Conservation (phyloP, 2,329 filamentous ascomycete genomes). For the Chaetoscypha palmicola region DNA sequence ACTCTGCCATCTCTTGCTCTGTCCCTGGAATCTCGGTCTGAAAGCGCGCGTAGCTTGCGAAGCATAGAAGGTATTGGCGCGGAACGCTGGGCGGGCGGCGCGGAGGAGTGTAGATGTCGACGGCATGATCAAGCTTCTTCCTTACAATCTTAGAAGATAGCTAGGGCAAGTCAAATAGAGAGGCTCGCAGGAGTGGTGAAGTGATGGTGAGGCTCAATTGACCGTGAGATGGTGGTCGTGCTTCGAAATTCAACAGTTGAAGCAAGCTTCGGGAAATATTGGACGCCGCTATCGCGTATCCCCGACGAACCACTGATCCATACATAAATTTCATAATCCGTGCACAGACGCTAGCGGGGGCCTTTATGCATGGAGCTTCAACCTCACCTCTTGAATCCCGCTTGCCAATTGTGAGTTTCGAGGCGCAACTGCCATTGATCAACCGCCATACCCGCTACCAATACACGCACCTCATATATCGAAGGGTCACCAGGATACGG, state of each 20-base stretch:
- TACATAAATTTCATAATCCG: not conserved
- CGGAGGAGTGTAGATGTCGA: conserved; percentile 39
- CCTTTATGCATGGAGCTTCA: conserved; percentile 19
- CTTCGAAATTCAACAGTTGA: too few species aligned
- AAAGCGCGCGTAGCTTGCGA: conserved; percentile 43
- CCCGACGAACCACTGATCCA: not conserved
- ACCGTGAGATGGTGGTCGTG: not conserved
- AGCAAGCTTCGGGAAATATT: conserved; percentile 7
- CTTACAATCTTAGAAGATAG: too few species aligned
- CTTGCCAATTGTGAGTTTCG: not conserved
- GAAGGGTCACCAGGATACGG: too few species aligned
- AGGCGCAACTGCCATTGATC: conserved; percentile 8
- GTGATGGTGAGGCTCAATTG: not conserved
- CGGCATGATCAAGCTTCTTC: too few species aligned
- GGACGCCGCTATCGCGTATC: not conserved
- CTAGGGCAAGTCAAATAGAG: too few species aligned
- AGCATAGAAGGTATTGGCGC: conserved; percentile 37
- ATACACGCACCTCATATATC: too few species aligned
- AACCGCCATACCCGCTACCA: not conserved
- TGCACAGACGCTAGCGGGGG: not conserved
- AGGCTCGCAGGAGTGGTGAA: conserved; percentile 3
- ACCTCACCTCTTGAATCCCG: conserved; percentile 4
- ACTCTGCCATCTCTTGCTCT: conserved; percentile 63
- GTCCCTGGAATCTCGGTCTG: conserved; percentile 29
- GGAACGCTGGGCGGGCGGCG: conserved; percentile 47